phyloP scores from a whole-genome alignment of 2,329 filamentous ascomycete genomes.

The Exophiala alcalophila region DNA sequence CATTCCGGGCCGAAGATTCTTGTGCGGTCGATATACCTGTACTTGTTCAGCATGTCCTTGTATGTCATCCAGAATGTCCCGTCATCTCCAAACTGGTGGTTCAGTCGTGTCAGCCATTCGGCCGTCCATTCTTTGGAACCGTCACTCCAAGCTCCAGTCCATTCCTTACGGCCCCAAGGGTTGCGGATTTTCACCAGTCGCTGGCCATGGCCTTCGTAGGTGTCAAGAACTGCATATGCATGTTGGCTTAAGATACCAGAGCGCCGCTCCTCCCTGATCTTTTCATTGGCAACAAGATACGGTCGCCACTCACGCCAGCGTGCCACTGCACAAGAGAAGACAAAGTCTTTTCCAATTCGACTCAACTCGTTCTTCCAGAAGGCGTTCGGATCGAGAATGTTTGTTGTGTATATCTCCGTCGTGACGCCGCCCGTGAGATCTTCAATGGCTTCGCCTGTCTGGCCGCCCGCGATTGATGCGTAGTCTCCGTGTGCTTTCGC shows the following conservation, averaged over 20 bases:
- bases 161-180: conserved; percentile 78
- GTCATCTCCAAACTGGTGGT: conserved; percentile 73
- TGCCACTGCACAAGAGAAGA: conserved; percentile 48
- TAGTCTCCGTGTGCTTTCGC: conserved; percentile 83
- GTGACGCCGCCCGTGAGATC: conserved; percentile 56
- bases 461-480: conserved; percentile 70
- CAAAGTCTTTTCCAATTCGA: conserved; percentile 75
- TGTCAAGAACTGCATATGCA: conserved; percentile 59
- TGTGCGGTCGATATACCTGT: conserved; percentile 60
- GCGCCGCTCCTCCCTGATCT: conserved; percentile 37
- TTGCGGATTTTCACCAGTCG: conserved; percentile 62
- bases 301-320: conserved; percentile 35
- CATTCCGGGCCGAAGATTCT: conserved; percentile 60
- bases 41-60: conserved; percentile 57
- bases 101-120: conserved; percentile 70
- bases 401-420: conserved; percentile 45
- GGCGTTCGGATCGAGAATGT: conserved; percentile 63
- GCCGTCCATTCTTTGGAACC: conserved; percentile 82
- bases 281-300: conserved; percentile 23
- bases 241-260: conserved; percentile 50
- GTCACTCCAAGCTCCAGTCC: conserved; percentile 79
- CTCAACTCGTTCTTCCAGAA: conserved; percentile 82
- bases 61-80: conserved; percentile 65
- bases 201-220: conserved; percentile 59
- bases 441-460: conserved; percentile 62